A percentile compares a stretch with the other conserved stretches of the same genome.
Evolutionary conservation across 2,329 filamentous ascomycete genomes (phyloP).

Genomic region (Cercospora sojina): DNA sequence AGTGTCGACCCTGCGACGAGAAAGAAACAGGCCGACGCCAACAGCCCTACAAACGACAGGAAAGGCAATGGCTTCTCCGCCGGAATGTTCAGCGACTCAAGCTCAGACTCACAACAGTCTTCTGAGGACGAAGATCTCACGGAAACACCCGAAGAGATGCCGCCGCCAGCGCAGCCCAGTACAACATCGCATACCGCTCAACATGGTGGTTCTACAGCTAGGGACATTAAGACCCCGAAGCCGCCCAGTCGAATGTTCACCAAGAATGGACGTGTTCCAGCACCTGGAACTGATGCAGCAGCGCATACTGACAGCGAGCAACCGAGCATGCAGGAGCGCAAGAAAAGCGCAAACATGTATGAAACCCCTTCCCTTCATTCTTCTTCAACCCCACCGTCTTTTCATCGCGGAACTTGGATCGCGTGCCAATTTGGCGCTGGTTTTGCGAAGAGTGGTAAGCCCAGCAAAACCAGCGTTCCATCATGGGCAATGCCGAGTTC

Average conservation of each 20-base stretch:
- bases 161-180: background rate
- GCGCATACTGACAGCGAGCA: slow-evolving; percentile 24
- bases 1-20: slow-evolving; percentile 21
- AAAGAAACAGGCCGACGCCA: slow-evolving; percentile 16
- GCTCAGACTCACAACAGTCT: background rate
- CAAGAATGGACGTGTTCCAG: slow-evolving; percentile 23
- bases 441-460: slow-evolving; percentile 19
- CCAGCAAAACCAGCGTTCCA: slow-evolving; percentile 25
- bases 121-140: slow-evolving; percentile 11
- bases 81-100: slow-evolving; percentile 16
- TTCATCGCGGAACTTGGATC: slow-evolving; percentile 20
- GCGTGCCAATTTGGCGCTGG: slow-evolving; percentile 24
- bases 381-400: slow-evolving; percentile 17
- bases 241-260: slow-evolving; percentile 32
- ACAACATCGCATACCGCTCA: slow-evolving; percentile 14
- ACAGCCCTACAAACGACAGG: background rate
- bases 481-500: slow-evolving; percentile 34
- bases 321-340: slow-evolving; percentile 33
- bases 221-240: slow-evolving; percentile 37
- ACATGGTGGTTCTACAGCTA: slow-evolving; percentile 21
- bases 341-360: slow-evolving; percentile 38
- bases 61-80: slow-evolving; percentile 7
- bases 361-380: slow-evolving; percentile 23
- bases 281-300: slow-evolving; percentile 11
- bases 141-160: slow-evolving; percentile 15